Evolutionary conservation across 129 eudicot species (phyloP).

Genomic region (Artemisia tridentata): DNA sequence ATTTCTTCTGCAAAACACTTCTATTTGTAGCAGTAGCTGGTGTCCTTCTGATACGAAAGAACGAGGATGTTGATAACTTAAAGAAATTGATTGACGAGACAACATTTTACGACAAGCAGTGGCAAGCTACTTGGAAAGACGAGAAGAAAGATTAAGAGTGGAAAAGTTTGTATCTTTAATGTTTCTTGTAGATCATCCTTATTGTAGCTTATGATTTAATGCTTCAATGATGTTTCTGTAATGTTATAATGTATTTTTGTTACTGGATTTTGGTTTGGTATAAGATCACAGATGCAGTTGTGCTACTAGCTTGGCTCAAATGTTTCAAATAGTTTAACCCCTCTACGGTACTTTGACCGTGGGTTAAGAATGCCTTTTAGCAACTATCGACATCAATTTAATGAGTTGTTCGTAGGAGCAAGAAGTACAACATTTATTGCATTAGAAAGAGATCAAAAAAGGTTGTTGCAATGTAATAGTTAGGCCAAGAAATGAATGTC

Average conservation of each 20-base stretch:
- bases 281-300: constrained; percentile 9
- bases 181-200: constrained; percentile 37
- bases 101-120: constrained; percentile 95
- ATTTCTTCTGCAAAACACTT: constrained; percentile 98
- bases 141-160: constrained; percentile 51
- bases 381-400: neutral
- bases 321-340: no score
- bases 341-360: no score
- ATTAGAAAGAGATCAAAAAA: neutral
- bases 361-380: neutral
- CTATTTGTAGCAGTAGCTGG: constrained; percentile 85
- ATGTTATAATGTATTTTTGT: neutral
- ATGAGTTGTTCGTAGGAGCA: neutral
- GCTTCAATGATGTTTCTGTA: constrained; percentile 26
- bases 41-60: constrained; percentile 81
- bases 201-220: constrained; percentile 35
- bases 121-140: constrained; percentile 99
- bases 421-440: constrained; percentile 17
- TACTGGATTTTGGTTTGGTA: constrained; percentile 18
- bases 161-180: constrained; percentile 20
- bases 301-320: no score
- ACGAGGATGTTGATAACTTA: constrained; percentile 75
- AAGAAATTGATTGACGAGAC: constrained; percentile 89
- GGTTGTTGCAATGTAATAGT: constrained; percentile 11
- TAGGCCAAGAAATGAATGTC: constrained; percentile 11